These are phyloP conservation scores for Rhexocercosporidium sp. DNA, from an alignment of 2,329 filamentous ascomycete genomes.

Conservation along the genomic window DNA sequence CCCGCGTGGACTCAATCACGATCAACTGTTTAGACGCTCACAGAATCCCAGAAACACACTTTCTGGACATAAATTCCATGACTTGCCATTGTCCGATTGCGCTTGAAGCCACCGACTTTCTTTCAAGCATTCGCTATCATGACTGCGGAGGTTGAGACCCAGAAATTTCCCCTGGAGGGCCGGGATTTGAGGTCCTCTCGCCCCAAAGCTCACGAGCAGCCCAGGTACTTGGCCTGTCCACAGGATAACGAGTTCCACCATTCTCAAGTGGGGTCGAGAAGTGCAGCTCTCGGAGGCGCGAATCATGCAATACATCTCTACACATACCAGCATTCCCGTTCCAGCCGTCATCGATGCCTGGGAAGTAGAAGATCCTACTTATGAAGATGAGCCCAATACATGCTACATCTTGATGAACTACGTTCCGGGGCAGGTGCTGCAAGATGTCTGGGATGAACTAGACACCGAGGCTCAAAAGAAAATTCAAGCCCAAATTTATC, in stretches of 20 bases:
- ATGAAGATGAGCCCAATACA: conserved; percentile 22
- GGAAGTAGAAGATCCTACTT: conserved; percentile 18
- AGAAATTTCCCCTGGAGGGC: background rate
- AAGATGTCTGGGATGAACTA: conserved; percentile 23
- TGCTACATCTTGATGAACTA: conserved; percentile 28
- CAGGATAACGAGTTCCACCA: conserved; percentile 22
- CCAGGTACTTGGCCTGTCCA: conserved; percentile 11
- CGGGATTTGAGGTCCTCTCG: background rate
- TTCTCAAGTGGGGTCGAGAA: conserved; percentile 23
- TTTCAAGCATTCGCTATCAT: no score
- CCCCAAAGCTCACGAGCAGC: background rate
- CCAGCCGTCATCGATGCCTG: conserved; percentile 26
- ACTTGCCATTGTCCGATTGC: no score
- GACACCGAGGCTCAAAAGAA: conserved; percentile 3
- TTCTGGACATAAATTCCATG: no score
- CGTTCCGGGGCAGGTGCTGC: conserved; percentile 17
- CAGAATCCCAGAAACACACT: no score
- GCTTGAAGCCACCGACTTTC: no score
- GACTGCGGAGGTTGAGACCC: no score
- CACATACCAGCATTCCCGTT: conserved; percentile 19
- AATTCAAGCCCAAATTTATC: conserved; percentile 19
- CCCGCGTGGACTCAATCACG: no score
- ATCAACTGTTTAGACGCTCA: no score
- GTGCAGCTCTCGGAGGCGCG: conserved; percentile 22
- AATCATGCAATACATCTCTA: conserved; percentile 21